Percentiles rank a stretch among this genome's conserved stretches.
Conservation (phyloP, 805 yeast species). For the Zygosaccharomyces bailii region DNA sequence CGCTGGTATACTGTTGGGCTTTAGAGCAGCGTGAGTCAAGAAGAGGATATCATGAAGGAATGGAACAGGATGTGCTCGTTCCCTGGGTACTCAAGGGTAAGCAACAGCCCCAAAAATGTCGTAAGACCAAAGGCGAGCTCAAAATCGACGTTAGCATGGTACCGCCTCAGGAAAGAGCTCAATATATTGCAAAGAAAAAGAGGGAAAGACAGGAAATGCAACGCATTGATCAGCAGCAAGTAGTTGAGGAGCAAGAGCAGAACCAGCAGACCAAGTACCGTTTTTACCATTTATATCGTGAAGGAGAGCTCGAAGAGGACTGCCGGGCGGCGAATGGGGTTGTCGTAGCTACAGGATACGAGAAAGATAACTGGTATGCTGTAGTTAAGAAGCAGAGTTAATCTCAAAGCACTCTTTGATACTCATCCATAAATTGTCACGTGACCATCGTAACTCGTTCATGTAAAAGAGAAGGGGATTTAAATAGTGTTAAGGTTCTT, state of each 20-base stretch:
- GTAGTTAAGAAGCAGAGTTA: slow-evolving; percentile 37
- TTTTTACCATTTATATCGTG: slow-evolving; percentile 79
- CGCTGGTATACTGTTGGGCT: slow-evolving; percentile 94
- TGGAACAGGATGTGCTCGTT: slow-evolving; percentile 88
- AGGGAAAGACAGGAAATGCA: slow-evolving; percentile 27
- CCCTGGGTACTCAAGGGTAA: slow-evolving; percentile 84
- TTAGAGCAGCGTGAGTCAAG: slow-evolving; percentile 84
- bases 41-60: slow-evolving; percentile 87
- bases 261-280: slow-evolving; percentile 59
- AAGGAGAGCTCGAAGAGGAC: slow-evolving; percentile 79
- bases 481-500: background rate
- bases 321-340: slow-evolving; percentile 66
- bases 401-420: background rate
- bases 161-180: slow-evolving; percentile 31
- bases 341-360: slow-evolving; percentile 75
- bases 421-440: background rate
- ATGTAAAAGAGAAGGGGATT: background rate
- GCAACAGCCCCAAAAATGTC: slow-evolving; percentile 22
- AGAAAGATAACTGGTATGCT: slow-evolving; percentile 93
- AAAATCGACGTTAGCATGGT: slow-evolving; percentile 30
- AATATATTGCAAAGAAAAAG: slow-evolving; percentile 27
- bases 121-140: slow-evolving; percentile 12
- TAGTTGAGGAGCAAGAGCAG: slow-evolving; percentile 17
- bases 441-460: background rate
- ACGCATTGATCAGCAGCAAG: slow-evolving; percentile 29